A percentile compares a stretch with the other conserved stretches of the same genome.
phyloP scores from a whole-genome alignment of 2,329 filamentous ascomycete genomes.

The Hypoxylon sp. region DNA sequence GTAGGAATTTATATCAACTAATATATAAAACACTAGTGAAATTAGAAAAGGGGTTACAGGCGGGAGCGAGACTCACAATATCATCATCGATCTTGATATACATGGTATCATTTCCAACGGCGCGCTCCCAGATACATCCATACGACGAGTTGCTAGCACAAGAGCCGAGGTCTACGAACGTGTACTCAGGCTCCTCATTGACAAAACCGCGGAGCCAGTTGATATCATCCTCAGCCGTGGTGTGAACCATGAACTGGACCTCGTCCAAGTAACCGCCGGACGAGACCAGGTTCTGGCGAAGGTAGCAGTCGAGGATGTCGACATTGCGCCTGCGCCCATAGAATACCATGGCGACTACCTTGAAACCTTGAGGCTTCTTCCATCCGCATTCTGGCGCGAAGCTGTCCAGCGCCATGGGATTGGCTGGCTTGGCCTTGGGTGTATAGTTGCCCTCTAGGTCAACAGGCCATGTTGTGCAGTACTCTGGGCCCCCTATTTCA shows the following conservation, averaged over 20 bases:
- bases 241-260: conserved; percentile 61
- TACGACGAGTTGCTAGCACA: conserved; percentile 53
- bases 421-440: not conserved
- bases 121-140: conserved; percentile 54
- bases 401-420: conserved; percentile 35
- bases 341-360: conserved; percentile 62
- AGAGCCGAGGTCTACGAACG: conserved; percentile 52
- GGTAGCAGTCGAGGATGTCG: conserved; percentile 63
- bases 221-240: conserved; percentile 57
- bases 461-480: conserved; percentile 39
- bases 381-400: conserved; percentile 47
- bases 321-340: conserved; percentile 61
- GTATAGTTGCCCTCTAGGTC: conserved; percentile 23
- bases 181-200: conserved; percentile 56
- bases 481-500: not conserved
- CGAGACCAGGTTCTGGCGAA: conserved; percentile 59
- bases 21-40: not conserved
- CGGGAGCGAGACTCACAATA: conserved; percentile 53
- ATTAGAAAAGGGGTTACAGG: not conserved
- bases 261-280: conserved; percentile 62
- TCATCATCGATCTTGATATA: conserved; percentile 64
- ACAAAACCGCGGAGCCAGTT: conserved; percentile 58
- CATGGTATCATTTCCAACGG: conserved; percentile 54
- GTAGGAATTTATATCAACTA: not conserved
- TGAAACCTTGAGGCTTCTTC: conserved; percentile 49